Evolutionary conservation across 2,329 filamentous ascomycete species (phyloP).

Genomic region (Sporothrix globosa): DNA sequence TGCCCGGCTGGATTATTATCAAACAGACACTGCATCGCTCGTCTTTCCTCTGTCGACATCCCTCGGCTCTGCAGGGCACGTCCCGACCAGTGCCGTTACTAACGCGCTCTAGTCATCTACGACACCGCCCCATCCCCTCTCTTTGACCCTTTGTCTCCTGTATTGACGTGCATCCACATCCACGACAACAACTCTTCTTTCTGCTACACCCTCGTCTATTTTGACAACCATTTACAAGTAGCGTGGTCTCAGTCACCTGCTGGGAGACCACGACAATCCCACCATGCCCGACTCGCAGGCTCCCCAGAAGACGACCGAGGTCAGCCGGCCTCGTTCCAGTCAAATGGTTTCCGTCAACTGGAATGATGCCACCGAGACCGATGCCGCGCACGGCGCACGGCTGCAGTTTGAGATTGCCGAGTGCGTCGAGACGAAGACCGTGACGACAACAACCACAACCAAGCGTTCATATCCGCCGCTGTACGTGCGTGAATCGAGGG

Average conservation of each 20-base stretch:
- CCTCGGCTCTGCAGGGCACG: not conserved
- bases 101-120: constrained; percentile 15
- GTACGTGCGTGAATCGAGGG: constrained; percentile 71
- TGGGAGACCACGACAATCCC: not conserved
- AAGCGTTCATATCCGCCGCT: constrained; percentile 84
- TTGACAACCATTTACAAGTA: not conserved
- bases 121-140: constrained; percentile 13
- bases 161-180: not conserved
- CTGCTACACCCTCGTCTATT: not conserved
- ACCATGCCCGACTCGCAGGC: constrained; percentile 35
- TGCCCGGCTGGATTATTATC: not conserved
- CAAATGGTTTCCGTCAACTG: constrained; percentile 45
- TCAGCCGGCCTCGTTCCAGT: constrained; percentile 43
- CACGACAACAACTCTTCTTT: not conserved
- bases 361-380: constrained; percentile 42
- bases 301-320: constrained; percentile 41
- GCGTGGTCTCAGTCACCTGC: constrained; percentile 23
- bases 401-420: constrained; percentile 64
- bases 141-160: not conserved
- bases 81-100: not conserved
- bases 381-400: constrained; percentile 39
- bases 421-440: constrained; percentile 69
- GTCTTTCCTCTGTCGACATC: not conserved
- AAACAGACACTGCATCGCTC: not conserved
- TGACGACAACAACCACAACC: constrained; percentile 91